Evolutionary conservation across 2,329 filamentous ascomycete genomes (phyloP).

Genomic region (Venturia pyrina): DNA sequence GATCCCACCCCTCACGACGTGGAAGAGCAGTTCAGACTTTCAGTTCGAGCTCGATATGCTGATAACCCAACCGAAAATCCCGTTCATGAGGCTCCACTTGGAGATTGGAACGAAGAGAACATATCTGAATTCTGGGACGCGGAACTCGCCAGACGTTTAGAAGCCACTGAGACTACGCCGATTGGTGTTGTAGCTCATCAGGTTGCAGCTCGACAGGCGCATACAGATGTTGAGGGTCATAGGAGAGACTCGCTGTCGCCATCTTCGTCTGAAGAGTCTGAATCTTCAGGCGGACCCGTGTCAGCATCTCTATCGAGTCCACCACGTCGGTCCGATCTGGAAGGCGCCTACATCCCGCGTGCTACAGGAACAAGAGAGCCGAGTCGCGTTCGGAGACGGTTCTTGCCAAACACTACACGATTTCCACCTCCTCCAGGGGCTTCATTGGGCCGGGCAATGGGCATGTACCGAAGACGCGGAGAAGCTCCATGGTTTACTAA

Average conservation of each 20-base stretch:
- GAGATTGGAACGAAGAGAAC: not conserved
- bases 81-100: not conserved
- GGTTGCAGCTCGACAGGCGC: not conserved
- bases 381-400: too few species aligned
- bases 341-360: too few species aligned
- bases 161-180: not conserved
- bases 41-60: constrained; percentile 4
- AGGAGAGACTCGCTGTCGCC: not conserved
- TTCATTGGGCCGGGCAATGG: too few species aligned
- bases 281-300: not conserved
- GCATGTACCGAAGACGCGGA: not conserved
- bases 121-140: not conserved
- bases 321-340: not conserved
- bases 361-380: too few species aligned
- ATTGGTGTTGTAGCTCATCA: not conserved
- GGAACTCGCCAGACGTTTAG: not conserved
- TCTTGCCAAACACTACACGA: too few species aligned
- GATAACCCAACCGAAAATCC: not conserved
- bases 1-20: not conserved
- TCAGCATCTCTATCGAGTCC: not conserved
- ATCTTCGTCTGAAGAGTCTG: not conserved
- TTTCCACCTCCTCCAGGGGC: too few species aligned
- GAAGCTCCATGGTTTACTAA: not conserved
- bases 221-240: not conserved
- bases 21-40: not conserved